Evolutionary conservation across 345 rosid genomes (phyloP), one percentile per base, ranked within the genome.

Genomic region (Salix suchowensis): DNA sequence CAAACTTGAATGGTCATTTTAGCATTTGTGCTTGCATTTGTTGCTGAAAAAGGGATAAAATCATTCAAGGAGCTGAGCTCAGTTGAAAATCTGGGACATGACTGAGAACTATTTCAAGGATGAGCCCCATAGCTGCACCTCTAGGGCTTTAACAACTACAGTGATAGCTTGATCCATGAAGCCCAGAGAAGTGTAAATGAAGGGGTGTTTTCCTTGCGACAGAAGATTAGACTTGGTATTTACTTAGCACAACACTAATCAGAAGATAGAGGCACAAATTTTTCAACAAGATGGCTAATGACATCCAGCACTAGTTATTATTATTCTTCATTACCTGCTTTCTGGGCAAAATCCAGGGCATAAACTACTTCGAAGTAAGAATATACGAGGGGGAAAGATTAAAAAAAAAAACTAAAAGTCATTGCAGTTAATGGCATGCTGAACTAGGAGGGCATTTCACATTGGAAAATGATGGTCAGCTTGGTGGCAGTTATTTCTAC

Each of bases 371-470:
- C 16, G 28, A 71, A 71, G 37, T 12, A 60, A 44, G 55, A 69
- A 68, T 77, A 34, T 72, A 52, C 3, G 54, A 14, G 5, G 46
- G 32, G 14, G 2, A 5, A 19, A 18, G 61, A 7, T 54, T 1
- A 4, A 7, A 18, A 6, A 30, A 42, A 68, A 26, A 24, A 54
- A 48, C 44, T 11, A 7, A 36, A 71, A 64, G 28, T n/a, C 24
- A 62, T 67, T 69, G 70, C 46, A n/a, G 54, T 75, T 75, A 34
- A 75, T 65, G 67, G 74, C 46, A 69, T 24, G 73, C 77, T 78
- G 58, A 37, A 75, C 79, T 66, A 54, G 2, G 30, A 48, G 61
- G 30, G 62, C 50, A 44, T 54, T 34, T 30, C 54, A 21, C 21
- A 46, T 37, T 50, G 73, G 37, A 21, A 50, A 42, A 66, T 55